Evolutionary conservation across 163 green algal species (phyloP).

Genomic region (Trebouxiophyceae sp.): DNA sequence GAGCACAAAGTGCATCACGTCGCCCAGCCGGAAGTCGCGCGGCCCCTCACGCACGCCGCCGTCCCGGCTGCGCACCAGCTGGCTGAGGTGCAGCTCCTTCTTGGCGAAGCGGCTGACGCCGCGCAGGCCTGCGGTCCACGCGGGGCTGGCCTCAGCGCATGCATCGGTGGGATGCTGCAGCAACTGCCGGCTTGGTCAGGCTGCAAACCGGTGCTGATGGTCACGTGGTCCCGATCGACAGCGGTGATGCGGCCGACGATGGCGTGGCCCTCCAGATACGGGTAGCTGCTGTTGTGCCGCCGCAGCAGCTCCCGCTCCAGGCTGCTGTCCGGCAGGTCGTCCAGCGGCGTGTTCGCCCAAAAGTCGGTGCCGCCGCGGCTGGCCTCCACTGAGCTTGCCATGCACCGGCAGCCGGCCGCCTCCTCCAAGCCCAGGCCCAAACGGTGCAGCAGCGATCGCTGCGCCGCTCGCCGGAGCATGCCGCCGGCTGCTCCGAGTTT

Average conservation of each 20-base stretch:
- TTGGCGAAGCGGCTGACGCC: no score
- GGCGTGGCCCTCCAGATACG: slow-evolving; percentile 7
- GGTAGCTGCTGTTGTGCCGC: slow-evolving; percentile 16
- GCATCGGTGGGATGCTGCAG: no score
- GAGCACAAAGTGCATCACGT: slow-evolving; percentile 17
- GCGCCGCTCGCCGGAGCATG: no score
- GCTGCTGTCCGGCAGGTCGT: background rate
- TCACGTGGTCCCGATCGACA: slow-evolving; percentile 1
- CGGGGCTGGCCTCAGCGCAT: no score
- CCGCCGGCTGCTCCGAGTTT: no score
- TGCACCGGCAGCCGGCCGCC: no score
- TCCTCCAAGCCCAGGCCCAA: no score
- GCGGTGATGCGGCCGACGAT: slow-evolving; percentile 6
- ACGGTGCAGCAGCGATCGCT: no score
- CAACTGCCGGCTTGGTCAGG: no score
- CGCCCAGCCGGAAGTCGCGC: slow-evolving; percentile 11
- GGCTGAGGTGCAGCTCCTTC: slow-evolving; percentile 12
- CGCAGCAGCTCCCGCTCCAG: slow-evolving; percentile 2
- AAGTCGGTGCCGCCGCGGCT: no score
- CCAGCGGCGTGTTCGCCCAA: background rate
- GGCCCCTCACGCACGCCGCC: background rate
- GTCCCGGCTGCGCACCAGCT: slow-evolving; percentile 10
- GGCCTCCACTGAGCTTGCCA: no score
- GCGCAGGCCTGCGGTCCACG: no score
- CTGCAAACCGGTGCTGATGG: slow-evolving; percentile 5